Conservation (phyloP, 164 flowering plant species). For the Warburgia ugandensis region DNA sequence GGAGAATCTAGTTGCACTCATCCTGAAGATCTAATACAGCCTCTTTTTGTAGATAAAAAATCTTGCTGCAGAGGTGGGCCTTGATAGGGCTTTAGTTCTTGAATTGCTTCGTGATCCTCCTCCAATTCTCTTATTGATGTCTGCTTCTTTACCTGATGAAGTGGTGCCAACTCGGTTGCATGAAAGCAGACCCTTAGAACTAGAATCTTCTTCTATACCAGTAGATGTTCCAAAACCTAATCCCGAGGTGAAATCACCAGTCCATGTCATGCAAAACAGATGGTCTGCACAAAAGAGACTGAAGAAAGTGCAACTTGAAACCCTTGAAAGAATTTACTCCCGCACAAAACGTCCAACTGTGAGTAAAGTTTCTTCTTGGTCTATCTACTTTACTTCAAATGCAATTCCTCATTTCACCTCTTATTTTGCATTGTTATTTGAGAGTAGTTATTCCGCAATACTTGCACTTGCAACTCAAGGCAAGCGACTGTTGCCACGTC, state of each 20-base stretch:
- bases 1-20: neutral
- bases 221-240: constrained; percentile 27
- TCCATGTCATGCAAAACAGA: constrained; percentile 63
- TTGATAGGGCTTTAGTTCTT: constrained; percentile 84
- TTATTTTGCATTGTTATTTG: too few species aligned
- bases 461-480: too few species aligned
- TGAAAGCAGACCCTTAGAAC: constrained; percentile 9
- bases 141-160: constrained; percentile 76
- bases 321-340: constrained; percentile 75
- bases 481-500: too few species aligned
- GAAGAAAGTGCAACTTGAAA: constrained; percentile 77
- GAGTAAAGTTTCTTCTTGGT: constrained; percentile 26
- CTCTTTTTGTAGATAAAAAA: constrained; percentile 51
- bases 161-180: constrained; percentile 27
- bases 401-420: too few species aligned
- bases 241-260: constrained; percentile 34
- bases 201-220: constrained; percentile 16
- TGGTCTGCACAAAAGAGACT: constrained; percentile 80
- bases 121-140: constrained; percentile 68
- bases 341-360: constrained; percentile 91
- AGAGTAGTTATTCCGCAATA: too few species aligned
- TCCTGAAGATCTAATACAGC: neutral
- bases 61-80: constrained; percentile 84
- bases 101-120: constrained; percentile 87
- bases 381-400: too few species aligned